These are phyloP conservation scores for Globisporangium spinosum DNA, from an alignment of 352 stramenopile species.

Conservation along the genomic window DNA sequence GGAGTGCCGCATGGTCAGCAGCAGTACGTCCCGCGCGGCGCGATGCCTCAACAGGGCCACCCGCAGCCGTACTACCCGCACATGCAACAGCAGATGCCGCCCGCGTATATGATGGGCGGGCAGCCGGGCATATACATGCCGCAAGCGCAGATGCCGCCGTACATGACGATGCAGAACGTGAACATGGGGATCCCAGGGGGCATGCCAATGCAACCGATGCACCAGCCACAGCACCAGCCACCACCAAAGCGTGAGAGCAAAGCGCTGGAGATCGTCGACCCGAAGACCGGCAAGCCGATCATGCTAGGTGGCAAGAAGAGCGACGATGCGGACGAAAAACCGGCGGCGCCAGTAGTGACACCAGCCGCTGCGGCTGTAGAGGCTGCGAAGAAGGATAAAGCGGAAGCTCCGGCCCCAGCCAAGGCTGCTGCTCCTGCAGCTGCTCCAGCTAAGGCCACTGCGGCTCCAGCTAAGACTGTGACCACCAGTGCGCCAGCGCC, in stretches of 20 bases:
- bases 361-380: conserved; percentile 6
- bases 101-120: conserved; percentile 45
- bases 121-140: conserved; percentile 29
- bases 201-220: conserved; percentile 30
- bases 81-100: conserved; percentile 31
- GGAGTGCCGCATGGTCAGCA: conserved; percentile 33
- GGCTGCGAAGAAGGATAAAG: conserved; percentile 16
- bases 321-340: background rate
- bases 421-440: conserved; percentile 9
- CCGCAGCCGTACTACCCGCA: conserved; percentile 44
- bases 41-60: conserved; percentile 27
- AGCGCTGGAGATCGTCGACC: conserved; percentile 33
- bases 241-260: conserved; percentile 50
- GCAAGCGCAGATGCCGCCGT: conserved; percentile 26
- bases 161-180: conserved; percentile 44
- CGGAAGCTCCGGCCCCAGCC: background rate
- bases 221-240: conserved; percentile 25
- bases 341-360: background rate
- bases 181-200: conserved; percentile 40
- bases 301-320: conserved; percentile 11
- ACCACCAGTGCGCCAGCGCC: conserved; percentile 8
- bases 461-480: conserved; percentile 4
- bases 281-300: conserved; percentile 15
- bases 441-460: conserved; percentile 9
- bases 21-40: conserved; percentile 36